Base-by-base conservation (phyloP, 2,329 filamentous ascomycete genomes). In the Trichoderma koningii region DNA sequence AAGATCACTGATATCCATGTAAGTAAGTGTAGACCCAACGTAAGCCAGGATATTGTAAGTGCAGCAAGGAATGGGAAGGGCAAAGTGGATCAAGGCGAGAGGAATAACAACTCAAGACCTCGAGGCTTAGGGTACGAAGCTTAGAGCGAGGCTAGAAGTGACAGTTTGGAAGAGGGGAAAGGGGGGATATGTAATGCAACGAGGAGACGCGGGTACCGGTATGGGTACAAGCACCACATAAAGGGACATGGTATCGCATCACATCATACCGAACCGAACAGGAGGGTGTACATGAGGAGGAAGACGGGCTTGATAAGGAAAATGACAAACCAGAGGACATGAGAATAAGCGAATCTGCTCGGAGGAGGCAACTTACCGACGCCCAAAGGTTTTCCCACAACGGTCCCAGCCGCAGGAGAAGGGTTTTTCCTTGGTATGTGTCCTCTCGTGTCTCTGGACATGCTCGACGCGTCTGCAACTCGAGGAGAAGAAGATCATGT, bases 371-470 rank as follows among this genome's bases (percentile, higher is more conserved):
- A 80, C 84, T 80, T 74, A 87, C 85, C 85, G 80, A 77, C 85
- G 78, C 72, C 85, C 84, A 76, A 87, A 88, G 1, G 82, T 85
- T 76, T 87, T 87, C 55, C 85, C 85, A 75, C 85, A 88, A 48
- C 82, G 80, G 72, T 81, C 81, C 83, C 84, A 86, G 67, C 72
- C 78, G 70, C 85, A 88, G 57, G 82, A 80, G 72, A 87, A 88
- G 9, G 85, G 85, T 74, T 87, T 87, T 76, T 87, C 85, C 71
- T 87, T 87, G 69, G 85, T 88, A 75, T 88, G 85, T 41, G 85
- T 87, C 68, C 85, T 81, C 74, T 87, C 85, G 73, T 88, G 85
- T 72, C 85, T 80, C 74, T 87, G 85, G 61, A 88, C 84, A 75
- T 88, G 85, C 74, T 88, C 85, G 69, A 87, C 84, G 71, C 85